Evolutionary conservation across 2,329 filamentous ascomycete species (phyloP).

Genomic region (Botrytis elliptica): DNA sequence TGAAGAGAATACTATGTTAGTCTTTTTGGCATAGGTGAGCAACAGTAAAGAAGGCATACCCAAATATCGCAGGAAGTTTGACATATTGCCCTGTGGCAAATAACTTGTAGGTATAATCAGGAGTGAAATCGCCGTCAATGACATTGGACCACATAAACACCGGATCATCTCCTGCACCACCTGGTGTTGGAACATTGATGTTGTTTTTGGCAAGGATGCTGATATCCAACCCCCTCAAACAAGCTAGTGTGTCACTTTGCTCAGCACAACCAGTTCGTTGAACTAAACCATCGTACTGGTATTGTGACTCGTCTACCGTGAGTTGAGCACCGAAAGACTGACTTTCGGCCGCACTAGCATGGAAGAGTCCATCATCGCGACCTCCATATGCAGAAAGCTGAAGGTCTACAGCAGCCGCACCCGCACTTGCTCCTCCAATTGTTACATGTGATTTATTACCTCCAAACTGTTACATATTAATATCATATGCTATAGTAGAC

Average conservation of each 20-base stretch:
- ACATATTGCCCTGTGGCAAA: slow-evolving; percentile 52
- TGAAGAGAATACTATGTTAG: neutral
- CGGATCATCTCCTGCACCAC: slow-evolving; percentile 41
- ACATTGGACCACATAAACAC: slow-evolving; percentile 55
- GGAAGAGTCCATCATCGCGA: slow-evolving; percentile 49
- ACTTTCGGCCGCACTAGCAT: slow-evolving; percentile 51
- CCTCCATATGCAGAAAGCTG: slow-evolving; percentile 59
- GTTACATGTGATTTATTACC: slow-evolving; percentile 67
- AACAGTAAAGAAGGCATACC: slow-evolving; percentile 24
- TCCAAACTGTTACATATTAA: slow-evolving; percentile 53
- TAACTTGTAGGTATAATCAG: slow-evolving; percentile 49
- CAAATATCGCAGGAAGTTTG: slow-evolving; percentile 53
- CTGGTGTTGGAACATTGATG: slow-evolving; percentile 41
- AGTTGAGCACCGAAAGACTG: slow-evolving; percentile 52
- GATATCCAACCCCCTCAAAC: slow-evolving; percentile 47
- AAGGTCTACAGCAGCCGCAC: slow-evolving; percentile 62
- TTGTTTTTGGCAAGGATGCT: slow-evolving; percentile 46
- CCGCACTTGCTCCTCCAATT: slow-evolving; percentile 67
- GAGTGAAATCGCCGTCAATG: slow-evolving; percentile 54
- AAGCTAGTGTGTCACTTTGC: slow-evolving; percentile 43
- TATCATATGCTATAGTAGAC: neutral
- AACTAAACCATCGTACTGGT: slow-evolving; percentile 52
- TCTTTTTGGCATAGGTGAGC: neutral
- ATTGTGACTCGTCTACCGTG: slow-evolving; percentile 48
- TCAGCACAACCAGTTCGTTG: slow-evolving; percentile 45